phyloP scores from a whole-genome alignment of 306 rosid genomes.

The Dicorynia guianensis region DNA sequence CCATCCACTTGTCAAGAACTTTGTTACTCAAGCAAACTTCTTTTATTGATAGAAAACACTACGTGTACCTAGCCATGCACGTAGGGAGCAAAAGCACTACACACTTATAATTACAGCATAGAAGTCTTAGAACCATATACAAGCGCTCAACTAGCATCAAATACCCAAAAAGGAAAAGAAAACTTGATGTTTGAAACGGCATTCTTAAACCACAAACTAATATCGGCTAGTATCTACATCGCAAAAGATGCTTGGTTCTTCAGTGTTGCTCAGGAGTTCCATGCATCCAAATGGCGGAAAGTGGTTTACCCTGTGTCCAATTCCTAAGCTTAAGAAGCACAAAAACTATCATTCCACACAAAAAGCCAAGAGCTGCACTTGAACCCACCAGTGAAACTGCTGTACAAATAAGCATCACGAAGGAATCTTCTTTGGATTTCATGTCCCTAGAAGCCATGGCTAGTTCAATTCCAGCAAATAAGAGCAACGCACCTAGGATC shows the following conservation, averaged over 20 bases:
- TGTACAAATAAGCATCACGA: slow-evolving; percentile 65
- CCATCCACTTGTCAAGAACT: not conserved
- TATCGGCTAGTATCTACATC: not conserved
- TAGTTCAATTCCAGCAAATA: slow-evolving; percentile 81
- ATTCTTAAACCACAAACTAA: not conserved
- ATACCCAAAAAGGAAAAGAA: not conserved
- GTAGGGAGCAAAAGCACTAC: slow-evolving; percentile 7
- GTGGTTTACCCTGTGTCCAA: slow-evolving; percentile 32
- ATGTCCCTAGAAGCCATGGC: slow-evolving; percentile 79
- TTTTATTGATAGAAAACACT: not conserved
- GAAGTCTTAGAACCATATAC: not conserved
- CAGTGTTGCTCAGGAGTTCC: not conserved
- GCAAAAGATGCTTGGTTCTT: not conserved
- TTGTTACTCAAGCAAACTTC: slow-evolving; percentile 2
- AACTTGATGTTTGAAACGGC: not conserved
- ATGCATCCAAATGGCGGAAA: slow-evolving; percentile 42
- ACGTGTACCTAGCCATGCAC: not conserved
- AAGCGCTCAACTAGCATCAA: not conserved
- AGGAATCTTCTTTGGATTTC: slow-evolving; percentile 64
- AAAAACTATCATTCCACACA: slow-evolving; percentile 52
- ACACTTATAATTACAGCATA: not conserved
- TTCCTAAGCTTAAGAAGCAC: slow-evolving; percentile 56
- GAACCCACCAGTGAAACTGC: slow-evolving; percentile 74
- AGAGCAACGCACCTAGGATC: slow-evolving; percentile 63
- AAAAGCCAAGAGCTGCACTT: slow-evolving; percentile 72